Percentiles rank a stretch among this genome's conserved stretches.
Conservation (phyloP, 164 flowering plant species). For the Chimonanthus salicifolius region DNA sequence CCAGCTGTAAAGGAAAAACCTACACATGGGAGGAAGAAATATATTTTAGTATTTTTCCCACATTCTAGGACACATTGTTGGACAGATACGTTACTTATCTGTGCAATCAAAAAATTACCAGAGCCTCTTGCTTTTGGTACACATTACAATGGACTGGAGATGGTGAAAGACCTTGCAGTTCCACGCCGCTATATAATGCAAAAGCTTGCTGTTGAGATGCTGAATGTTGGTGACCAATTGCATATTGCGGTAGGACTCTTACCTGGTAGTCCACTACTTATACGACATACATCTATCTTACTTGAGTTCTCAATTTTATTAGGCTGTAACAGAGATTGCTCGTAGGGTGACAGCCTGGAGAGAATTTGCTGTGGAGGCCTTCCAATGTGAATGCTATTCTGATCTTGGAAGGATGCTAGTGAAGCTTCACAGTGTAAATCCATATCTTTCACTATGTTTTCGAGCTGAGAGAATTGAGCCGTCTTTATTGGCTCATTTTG, state of each 20-base stretch:
- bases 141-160: conserved; percentile 55
- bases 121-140: conserved; percentile 71
- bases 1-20: conserved; percentile 78
- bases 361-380: conserved; percentile 88
- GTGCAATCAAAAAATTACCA: conserved; percentile 68
- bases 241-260: conserved; percentile 53
- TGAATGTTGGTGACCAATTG: conserved; percentile 66
- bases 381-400: conserved; percentile 58
- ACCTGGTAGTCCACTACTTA: not conserved
- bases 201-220: conserved; percentile 69
- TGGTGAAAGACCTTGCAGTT: conserved; percentile 73
- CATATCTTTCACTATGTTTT: conserved; percentile 11
- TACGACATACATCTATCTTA: not conserved
- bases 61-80: conserved; percentile 75
- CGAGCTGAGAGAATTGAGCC: not conserved
- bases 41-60: conserved; percentile 78
- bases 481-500: conserved; percentile 5
- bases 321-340: conserved; percentile 74
- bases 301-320: conserved; percentile 11
- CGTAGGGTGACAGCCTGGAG: conserved; percentile 70
- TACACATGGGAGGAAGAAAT: conserved; percentile 73
- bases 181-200: conserved; percentile 79
- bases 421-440: conserved; percentile 75
- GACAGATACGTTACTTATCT: conserved; percentile 76
- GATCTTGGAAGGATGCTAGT: conserved; percentile 87